Base-by-base conservation (phyloP, 192 early-diverging fungal species). In the Entomortierella beljakovae region DNA sequence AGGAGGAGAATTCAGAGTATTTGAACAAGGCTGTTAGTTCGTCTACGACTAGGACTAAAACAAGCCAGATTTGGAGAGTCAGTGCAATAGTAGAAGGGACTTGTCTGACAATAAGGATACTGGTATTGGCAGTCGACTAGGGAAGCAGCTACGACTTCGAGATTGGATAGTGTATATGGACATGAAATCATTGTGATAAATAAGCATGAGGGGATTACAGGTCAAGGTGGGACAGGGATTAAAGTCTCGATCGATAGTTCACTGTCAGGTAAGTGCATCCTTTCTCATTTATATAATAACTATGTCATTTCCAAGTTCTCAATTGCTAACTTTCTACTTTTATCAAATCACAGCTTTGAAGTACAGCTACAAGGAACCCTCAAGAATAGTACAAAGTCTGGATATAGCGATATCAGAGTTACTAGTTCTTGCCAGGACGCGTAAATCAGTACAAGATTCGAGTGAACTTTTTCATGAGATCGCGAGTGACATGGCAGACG, bases 101-200 rank as follows among this genome's bases (percentile, higher is more conserved):
- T 20, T 46, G 2, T 20, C 15, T 6, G 37, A 38, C 6, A 8
- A 38, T 8, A 6, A 38, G 15, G 15, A 33, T 29, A 33, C 32
- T 20, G 9, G 8, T n/a, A 20, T 31, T 57, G 31, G 13, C 2
- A 33, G 18, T 8, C 54, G 7, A 4, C 18, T 10, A 57, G 22
- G 15, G 28, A 18, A 32, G 16, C 8, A 7, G 8, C 37, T 74
- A 22, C 71, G 64, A 4, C 64, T 74, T 9, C 37, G 26, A 32
- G 58, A 60, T 31, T 74, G 71, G 71, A 28, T 74, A 15, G 25
- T 74, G 2, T 74, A 74, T 33, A 66, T 55, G 33, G 71, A 74
- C 35, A 50, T 60, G 22, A 25, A 22, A 67, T 67, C 16, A 49
- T 74, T 16, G 32, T 67, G 1, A 15, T 74, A 15, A 43, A 74